These are phyloP conservation scores for Clonostachys rosea DNA, from an alignment of 2,329 filamentous ascomycete species.

Conservation along the genomic window DNA sequence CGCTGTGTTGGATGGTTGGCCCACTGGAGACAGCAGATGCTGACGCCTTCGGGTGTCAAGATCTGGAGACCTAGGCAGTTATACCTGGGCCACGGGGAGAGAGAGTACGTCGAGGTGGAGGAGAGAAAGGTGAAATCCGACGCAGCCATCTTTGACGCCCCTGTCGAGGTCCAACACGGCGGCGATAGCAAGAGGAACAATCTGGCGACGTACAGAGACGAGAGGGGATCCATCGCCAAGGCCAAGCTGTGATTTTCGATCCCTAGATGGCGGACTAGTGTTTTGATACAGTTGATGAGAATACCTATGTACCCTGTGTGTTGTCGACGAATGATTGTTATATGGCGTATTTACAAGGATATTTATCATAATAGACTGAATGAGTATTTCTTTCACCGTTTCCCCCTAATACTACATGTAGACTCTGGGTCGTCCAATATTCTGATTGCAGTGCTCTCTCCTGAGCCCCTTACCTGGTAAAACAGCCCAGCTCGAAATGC, in stretches of 20 bases:
- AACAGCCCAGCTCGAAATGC: too few relatives aligned
- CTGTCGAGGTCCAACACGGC: slow-evolving; percentile 28
- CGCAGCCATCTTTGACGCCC: slow-evolving; percentile 24
- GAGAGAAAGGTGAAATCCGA: slow-evolving; percentile 22
- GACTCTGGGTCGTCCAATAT: too few relatives aligned
- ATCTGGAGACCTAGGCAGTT: slow-evolving; percentile 45
- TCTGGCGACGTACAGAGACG: slow-evolving; percentile 31
- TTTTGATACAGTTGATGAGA: too few relatives aligned
- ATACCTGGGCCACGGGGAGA: slow-evolving; percentile 36
- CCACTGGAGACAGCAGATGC: slow-evolving; percentile 46
- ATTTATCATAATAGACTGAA: too few relatives aligned
- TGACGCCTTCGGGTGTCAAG: slow-evolving; percentile 39
- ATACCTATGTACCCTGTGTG: too few relatives aligned
- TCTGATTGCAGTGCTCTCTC: too few relatives aligned
- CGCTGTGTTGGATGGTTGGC: slow-evolving; percentile 46
- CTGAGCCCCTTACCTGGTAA: too few relatives aligned
- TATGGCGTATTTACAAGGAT: too few relatives aligned
- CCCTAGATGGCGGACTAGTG: too few relatives aligned
- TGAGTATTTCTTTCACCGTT: too few relatives aligned
- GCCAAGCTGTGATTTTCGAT: slow-evolving; percentile 9
- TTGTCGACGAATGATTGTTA: too few relatives aligned
- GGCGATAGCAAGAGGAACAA: slow-evolving; percentile 34
- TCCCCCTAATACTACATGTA: too few relatives aligned
- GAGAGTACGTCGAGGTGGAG: slow-evolving; percentile 34
- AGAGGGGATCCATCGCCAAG: slow-evolving; percentile 21